Evolutionary conservation across 2,329 filamentous ascomycete genomes (phyloP).

Genomic region (Aspergillus neoniger): DNA sequence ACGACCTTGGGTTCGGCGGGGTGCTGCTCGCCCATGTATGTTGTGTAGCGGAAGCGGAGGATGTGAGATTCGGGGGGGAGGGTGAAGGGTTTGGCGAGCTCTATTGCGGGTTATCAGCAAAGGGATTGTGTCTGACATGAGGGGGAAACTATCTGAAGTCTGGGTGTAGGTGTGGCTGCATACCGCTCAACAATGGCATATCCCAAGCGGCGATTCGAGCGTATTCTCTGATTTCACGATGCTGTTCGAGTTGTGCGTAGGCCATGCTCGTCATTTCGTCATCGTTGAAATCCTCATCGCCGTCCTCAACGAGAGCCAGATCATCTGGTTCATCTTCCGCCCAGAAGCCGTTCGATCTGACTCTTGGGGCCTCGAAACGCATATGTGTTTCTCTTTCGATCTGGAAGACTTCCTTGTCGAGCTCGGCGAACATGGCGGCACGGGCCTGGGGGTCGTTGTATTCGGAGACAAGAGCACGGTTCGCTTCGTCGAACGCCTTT

Average conservation of each 20-base stretch:
- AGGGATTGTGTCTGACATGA: neutral
- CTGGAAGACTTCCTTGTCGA: constrained; percentile 35
- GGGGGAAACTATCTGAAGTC: constrained; percentile 16
- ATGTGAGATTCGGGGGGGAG: constrained; percentile 66
- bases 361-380: constrained; percentile 30
- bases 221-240: constrained; percentile 86
- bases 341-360: constrained; percentile 43
- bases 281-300: constrained; percentile 62
- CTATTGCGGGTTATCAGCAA: constrained; percentile 49
- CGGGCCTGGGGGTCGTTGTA: constrained; percentile 39
- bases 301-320: constrained; percentile 50
- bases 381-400: constrained; percentile 35
- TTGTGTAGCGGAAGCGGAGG: constrained; percentile 93
- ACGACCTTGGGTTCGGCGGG: constrained; percentile 93
- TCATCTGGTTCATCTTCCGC: constrained; percentile 49
- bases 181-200: constrained; percentile 86
- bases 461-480: constrained; percentile 38
- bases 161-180: constrained; percentile 35
- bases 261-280: constrained; percentile 82
- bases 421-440: constrained; percentile 30
- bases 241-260: constrained; percentile 83
- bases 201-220: constrained; percentile 89
- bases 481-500: constrained; percentile 39
- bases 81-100: constrained; percentile 80
- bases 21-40: constrained; percentile 91